Percentiles rank a stretch among this genome's conserved stretches.
phyloP scores from a whole-genome alignment of 352 stramenopile species.

The Globisporangium nagaii region DNA sequence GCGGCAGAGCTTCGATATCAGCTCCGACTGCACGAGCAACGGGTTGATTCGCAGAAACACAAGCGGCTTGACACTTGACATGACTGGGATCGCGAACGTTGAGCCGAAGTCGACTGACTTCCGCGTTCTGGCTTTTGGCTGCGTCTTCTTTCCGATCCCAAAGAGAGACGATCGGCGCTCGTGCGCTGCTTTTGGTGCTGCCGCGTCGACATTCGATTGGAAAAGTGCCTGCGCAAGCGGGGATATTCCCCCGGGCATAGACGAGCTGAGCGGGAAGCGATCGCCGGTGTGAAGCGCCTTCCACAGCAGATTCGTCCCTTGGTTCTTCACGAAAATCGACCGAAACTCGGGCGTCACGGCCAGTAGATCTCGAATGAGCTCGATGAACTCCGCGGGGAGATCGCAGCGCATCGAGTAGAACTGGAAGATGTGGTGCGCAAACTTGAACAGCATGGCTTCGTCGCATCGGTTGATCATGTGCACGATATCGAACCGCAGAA shows the following conservation, averaged over 20 bases:
- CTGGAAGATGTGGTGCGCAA: slow-evolving; percentile 46
- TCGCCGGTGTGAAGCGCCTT: slow-evolving; percentile 35
- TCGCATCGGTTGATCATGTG: slow-evolving; percentile 31
- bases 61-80: slow-evolving; percentile 6
- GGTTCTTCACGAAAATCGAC: slow-evolving; percentile 35
- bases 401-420: slow-evolving; percentile 28
- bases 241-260: background rate
- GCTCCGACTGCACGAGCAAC: slow-evolving; percentile 7
- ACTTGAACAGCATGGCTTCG: slow-evolving; percentile 27
- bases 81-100: slow-evolving; percentile 19
- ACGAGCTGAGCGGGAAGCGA: slow-evolving; percentile 3
- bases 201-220: background rate
- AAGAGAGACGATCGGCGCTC: slow-evolving; percentile 30
- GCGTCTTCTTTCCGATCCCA: slow-evolving; percentile 19
- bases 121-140: slow-evolving; percentile 7
- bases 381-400: slow-evolving; percentile 28
- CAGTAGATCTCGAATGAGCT: slow-evolving; percentile 38
- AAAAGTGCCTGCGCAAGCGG: slow-evolving; percentile 7
- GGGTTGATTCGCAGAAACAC: slow-evolving; percentile 15
- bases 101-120: slow-evolving; percentile 24
- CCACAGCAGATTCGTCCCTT: slow-evolving; percentile 38
- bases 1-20: slow-evolving; percentile 1
- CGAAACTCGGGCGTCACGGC: slow-evolving; percentile 27
- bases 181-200: background rate
- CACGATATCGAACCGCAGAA: slow-evolving; percentile 32